Base-by-base conservation (phyloP, 2,329 filamentous ascomycete genomes). In the Sporothrix pseudoabietina region DNA sequence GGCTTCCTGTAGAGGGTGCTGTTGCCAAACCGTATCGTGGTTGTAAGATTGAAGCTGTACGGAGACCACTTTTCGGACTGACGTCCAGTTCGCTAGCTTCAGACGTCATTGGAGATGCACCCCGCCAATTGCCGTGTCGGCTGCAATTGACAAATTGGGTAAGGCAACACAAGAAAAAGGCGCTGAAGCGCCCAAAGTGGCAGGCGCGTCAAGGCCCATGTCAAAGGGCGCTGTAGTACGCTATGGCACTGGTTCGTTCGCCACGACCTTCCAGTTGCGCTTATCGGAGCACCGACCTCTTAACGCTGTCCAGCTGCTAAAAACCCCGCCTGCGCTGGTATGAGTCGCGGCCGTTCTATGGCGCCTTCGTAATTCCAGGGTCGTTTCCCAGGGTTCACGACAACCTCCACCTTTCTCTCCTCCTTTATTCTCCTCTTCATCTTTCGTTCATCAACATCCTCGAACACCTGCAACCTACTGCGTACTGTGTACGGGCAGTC, bases 111-210 rank as follows among this genome's bases (percentile, higher is more conserved):
- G 61, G 39, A 30, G 39, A 47, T 26, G 39, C 61, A 47, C 39
- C n/a, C 39, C 61, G 39, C 61, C 39, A 26, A 10, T 3, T 35
- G 26, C 26, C 9, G 35, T 26, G 35, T 65, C 59, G 59, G 59
- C 59, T 66, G 61, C 61, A 66, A 66, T 44, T 66, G 61, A 66
- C 35, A 66, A 47, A 66, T 9, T 47, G 16, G 61, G 35, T 14
- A 61, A 30, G 26, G 16, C 22, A 12, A 19, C 22, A 57, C 12
- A 7, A 14, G 30, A 5, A 3, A 3, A 30, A 7, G 52, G 32
- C 54, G 22, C 65, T 68, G 52, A n/a, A 10, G 12, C 5, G n/a
- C 63, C 63, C 22, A 68, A 68, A 30, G 22, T 19, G n/a, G 59
- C 35, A 63, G 59, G 59, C 19, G 32, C 16, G 16, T 8, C 14